Evolutionary conservation across 345 rosid genomes (phyloP).

Genomic region (Trapa bicornis): DNA sequence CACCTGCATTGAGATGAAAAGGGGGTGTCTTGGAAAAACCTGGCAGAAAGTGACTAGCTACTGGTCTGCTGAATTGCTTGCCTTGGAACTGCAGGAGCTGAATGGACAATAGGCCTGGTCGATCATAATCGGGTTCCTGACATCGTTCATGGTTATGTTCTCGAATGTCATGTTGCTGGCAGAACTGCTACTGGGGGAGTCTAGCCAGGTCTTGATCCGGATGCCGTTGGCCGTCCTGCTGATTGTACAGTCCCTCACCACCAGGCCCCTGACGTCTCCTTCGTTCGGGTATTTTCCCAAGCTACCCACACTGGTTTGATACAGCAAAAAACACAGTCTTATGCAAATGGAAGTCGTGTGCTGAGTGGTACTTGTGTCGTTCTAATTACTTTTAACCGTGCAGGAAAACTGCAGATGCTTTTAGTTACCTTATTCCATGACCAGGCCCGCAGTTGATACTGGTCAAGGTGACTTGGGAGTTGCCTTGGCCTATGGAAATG

Average conservation of each 20-base stretch:
- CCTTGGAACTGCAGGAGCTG: conserved; percentile 32
- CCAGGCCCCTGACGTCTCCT: conserved; percentile 34
- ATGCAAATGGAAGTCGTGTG: neutral
- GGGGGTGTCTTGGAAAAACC: accelerated
- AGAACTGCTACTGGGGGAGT: conserved; percentile 35
- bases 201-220: conserved; percentile 58
- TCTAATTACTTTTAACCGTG: neutral
- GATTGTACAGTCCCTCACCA: conserved; percentile 39
- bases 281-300: conserved; percentile 39
- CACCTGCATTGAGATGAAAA: conserved; percentile 6
- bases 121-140: conserved; percentile 44
- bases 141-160: conserved; percentile 39
- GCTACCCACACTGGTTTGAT: conserved; percentile 34
- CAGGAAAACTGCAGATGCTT: too few species aligned
- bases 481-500: conserved; percentile 22
- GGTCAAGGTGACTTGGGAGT: conserved; percentile 15
- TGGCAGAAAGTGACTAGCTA: too few species aligned
- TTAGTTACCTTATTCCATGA: conserved; percentile 28
- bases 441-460: conserved; percentile 25
- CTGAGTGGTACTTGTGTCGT: neutral
- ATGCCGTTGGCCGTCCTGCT: conserved; percentile 35
- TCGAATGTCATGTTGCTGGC: conserved; percentile 53
- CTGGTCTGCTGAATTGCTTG: neutral
- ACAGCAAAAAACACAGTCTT: neutral
- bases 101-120: conserved; percentile 47